Percentiles rank a stretch among this genome's conserved stretches.
Conservation (phyloP, 768 basidiomycete genomes). For the Russula abietina region DNA sequence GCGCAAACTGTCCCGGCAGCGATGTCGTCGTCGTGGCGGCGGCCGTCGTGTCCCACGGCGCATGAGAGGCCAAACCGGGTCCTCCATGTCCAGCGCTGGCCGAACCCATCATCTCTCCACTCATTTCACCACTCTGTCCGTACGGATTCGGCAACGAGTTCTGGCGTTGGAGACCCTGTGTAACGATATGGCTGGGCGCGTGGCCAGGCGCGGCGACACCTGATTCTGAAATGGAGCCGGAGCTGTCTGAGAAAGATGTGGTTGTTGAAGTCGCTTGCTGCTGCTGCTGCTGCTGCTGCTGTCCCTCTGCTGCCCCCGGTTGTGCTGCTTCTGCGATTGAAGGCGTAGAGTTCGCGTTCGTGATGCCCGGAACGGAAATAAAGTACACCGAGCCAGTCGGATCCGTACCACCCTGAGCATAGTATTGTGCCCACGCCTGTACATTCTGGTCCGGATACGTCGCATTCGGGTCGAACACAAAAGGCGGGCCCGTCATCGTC, state of each 20-base stretch:
- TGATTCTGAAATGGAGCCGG: not conserved
- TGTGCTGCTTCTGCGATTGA: not conserved
- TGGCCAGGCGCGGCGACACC: not conserved
- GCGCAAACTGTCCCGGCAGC: constrained; percentile 20
- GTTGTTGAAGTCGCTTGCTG: not conserved
- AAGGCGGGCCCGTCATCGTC: constrained; percentile 39
- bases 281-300: constrained; percentile 12
- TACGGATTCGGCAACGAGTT: constrained; percentile 22
- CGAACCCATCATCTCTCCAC: not conserved
- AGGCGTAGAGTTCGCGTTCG: constrained; percentile 31
- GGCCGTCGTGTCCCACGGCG: constrained; percentile 13
- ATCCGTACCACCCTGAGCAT: constrained; percentile 72
- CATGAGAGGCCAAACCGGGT: not conserved
- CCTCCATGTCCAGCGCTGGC: constrained; percentile 1
- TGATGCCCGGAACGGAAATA: constrained; percentile 67
- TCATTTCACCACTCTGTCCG: not conserved
- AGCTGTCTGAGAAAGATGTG: not conserved
- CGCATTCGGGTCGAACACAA: constrained; percentile 53
- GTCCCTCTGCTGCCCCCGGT: not conserved
- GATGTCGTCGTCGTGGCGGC: not conserved
- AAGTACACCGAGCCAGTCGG: constrained; percentile 76
- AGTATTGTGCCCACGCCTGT: constrained; percentile 84
- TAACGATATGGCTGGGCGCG: not conserved
- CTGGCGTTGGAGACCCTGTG: not conserved
- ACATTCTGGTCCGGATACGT: constrained; percentile 75